Evolutionary conservation across 1,139 yeast genomes (phyloP), one percentile per base, ranked within the genome.

Genomic region (Pichia cactophila): DNA sequence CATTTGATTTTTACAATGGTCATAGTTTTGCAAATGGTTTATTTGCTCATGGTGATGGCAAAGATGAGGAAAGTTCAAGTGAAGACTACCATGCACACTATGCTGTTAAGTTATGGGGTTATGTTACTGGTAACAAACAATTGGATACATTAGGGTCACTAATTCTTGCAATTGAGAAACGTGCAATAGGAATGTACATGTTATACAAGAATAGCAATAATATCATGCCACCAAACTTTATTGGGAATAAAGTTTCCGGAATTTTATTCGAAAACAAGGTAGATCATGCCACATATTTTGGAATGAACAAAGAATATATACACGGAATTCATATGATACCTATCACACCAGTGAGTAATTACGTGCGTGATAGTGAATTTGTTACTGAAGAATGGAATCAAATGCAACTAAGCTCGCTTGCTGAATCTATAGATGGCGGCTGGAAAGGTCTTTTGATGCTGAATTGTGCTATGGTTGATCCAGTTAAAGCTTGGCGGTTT

Each of bases 241-340:
- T 80, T 48, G 70, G 72, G 16, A 85, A 85, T 63, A 83, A 81
- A 63, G 92, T 85, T 3, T 75, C 86, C 46, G 94, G 94, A 38
- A 85, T 85, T 41, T 63, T 83, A 46, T 85, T 83, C 65, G 97
- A 90, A 66, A 90, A 90, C 68, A 90, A 92, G 69, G 69, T 87
- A 52, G 96, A 87, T 58, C 95, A 87, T 69, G 88, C 96, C 3
- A 92, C 97, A 1, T 89, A 82, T 69, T 89, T 89, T 61, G 96
- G 96, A 4, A 74, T 74, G 58, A 74, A 79, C 49, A 62, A 72
- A 41, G 92, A 90, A 66, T 92, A 85, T 65, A 89, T 92, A 49
- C 97, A 90, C 61, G 96, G 97, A 63, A 90, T 92, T 55, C 97
- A 92, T 64, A 92, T 94, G 83, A 74, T 92, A 52, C 96, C 98